Conservation (phyloP, 139 green algal genomes). For the Chlorella ohadii region DNA sequence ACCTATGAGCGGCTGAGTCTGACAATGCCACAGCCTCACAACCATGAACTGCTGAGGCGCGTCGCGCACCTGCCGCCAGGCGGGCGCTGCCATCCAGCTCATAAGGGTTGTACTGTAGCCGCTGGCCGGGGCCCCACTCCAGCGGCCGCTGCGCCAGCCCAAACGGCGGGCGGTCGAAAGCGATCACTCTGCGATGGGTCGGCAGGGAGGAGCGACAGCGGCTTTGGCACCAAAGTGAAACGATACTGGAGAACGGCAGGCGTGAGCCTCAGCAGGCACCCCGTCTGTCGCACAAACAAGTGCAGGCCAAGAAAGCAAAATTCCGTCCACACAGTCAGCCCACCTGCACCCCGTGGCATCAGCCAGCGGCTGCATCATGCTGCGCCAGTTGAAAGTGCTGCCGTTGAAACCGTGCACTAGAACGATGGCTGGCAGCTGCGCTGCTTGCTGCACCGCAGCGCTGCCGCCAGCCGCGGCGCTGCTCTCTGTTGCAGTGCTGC, state of each 20-base stretch:
- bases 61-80: not conserved
- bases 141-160: slow-evolving; percentile 65
- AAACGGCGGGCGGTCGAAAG: slow-evolving; percentile 77
- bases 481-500: not conserved
- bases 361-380: slow-evolving; percentile 42
- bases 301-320: too few species aligned
- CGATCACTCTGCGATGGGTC: slow-evolving; percentile 45
- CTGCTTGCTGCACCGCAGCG: not conserved
- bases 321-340: too few species aligned
- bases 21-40: too few species aligned
- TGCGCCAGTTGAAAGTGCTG: slow-evolving; percentile 61
- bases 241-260: not conserved
- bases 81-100: slow-evolving; percentile 33
- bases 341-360: slow-evolving; percentile 37
- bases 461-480: not conserved
- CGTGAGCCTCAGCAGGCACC: not conserved
- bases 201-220: not conserved
- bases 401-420: slow-evolving; percentile 78
- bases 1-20: too few species aligned
- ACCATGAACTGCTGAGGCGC: too few species aligned
- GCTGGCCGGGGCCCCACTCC: slow-evolving; percentile 43
- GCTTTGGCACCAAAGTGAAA: not conserved
- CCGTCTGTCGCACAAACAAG: not conserved
- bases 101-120: slow-evolving; percentile 64
- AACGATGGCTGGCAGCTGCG: slow-evolving; percentile 42